Base-by-base conservation (phyloP, 257 asterid genomes). In the Linderniella brevidens region DNA sequence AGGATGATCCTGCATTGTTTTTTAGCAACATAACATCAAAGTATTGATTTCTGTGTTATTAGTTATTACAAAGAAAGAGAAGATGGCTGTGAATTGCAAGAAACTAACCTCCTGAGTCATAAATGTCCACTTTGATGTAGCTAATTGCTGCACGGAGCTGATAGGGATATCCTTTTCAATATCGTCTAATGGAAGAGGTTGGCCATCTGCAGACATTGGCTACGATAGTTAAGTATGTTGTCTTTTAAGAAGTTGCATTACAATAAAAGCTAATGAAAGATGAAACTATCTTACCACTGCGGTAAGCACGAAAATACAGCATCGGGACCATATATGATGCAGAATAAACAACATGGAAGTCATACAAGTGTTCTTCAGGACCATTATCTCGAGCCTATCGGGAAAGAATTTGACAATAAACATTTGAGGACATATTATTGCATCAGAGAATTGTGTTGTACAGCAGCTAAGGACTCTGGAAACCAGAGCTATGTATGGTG, bases 241-340 rank as follows among this genome's bases (percentile, higher is more conserved):
- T 41, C 13, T 52, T 49, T 37, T n/a, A 37, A 19, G 9, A 32
- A 53, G 56, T 47, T 39, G 54, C 46, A 20, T 17, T 4, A 45
- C 18, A 16, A 17, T 11, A 5, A 4, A 8, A 17, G 35, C 11
- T 46, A 11, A 9, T 9, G 13, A 46, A 6, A 9, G 35, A 49
- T 47, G 25, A 47, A 35, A 44, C 44, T 55, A 43, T 64, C 83
- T 60, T 63, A 75, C 97, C 93, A 49, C 65, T 58, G 66, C 49
- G 35, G 67, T 72, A 78, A 68, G 88, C 93, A 50, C 82, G 93
- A 49, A 83, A 80, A 58, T 80, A 80, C 8, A 87, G 82, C 60
- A 83, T 83, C 4, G 97, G 95, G 57, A 83, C 97, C 74, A 74
- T 69, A 62, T 77, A 87, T 6, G 93, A 77, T 54, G 76, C 62